Base-by-base conservation (phyloP, 345 rosid species). In the Kernera saxatilis region DNA sequence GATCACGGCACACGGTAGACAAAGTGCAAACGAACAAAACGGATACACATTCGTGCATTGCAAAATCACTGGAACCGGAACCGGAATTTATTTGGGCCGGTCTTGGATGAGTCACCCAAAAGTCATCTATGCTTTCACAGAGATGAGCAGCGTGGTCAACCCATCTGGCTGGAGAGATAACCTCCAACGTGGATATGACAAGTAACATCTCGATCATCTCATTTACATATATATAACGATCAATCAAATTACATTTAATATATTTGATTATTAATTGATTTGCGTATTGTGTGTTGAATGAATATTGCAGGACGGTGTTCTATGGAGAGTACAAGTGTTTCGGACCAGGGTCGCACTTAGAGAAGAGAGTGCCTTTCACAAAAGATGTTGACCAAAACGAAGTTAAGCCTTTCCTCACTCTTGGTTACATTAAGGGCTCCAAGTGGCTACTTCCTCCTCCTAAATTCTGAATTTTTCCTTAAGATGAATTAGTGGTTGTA, bases 41-140 rank as follows among this genome's bases (percentile, higher is more conserved):
- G 92, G 92, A 33, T 88, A 64, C 69, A 64, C 84, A 1, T 81
- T 91, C 25, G 89, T 83, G 30, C 95, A 88, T 39, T 74, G 91
- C 79, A 70, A 18, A 18, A 5, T 91, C 36, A 74, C 78, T 0
- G 95, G 93, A 12, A 36, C 52, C 0, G 88, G 80, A 13, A 67
- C 12, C 0, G 78, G 79, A 5, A 71, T 90, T 8, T 83, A 49
- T 60, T 70, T 88, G 72, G 94, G 98, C 5, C 69, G 96, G 64
- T 86, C 92, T 3, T 89, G 94, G 96, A 76, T 22, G 76, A 5
- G 54, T 3, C 77, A 57, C 29, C 87, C 98, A 0, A 70, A 59
- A 48, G 86, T 84, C 25, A 67, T 85, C 15, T 89, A 71, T 22
- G 79, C 96, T 17, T 86, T 74, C 72, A 78, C 88, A 8, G 25